Conservation (phyloP, 2,329 filamentous ascomycete genomes). For the Botrytis sinoallii region DNA sequence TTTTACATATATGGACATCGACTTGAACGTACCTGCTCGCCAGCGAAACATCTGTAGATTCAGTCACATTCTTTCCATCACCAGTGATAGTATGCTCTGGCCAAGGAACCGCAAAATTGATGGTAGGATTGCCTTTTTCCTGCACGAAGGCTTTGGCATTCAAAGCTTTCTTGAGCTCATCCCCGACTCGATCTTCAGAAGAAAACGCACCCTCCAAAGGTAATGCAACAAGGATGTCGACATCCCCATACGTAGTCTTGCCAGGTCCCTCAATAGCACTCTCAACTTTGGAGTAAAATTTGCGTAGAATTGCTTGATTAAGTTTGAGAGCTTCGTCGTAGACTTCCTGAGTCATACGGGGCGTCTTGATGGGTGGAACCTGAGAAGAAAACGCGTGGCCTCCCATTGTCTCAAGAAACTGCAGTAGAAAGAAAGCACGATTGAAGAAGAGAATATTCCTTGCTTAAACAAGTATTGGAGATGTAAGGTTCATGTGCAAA, state of each 20-base stretch:
- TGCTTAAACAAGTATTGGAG: neutral
- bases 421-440: neutral
- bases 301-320: conserved; percentile 47
- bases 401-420: conserved; percentile 54
- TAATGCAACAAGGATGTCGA: conserved; percentile 63
- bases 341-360: conserved; percentile 59
- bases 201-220: conserved; percentile 28
- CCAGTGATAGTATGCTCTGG: conserved; percentile 35
- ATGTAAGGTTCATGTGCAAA: neutral
- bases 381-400: conserved; percentile 56
- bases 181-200: conserved; percentile 21
- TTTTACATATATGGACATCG: conserved; percentile 58
- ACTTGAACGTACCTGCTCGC: conserved; percentile 58
- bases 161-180: conserved; percentile 43
- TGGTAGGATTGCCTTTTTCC: conserved; percentile 37
- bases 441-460: neutral
- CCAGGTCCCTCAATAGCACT: conserved; percentile 65
- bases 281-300: conserved; percentile 53
- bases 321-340: conserved; percentile 52
- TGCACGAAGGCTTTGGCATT: conserved; percentile 44
- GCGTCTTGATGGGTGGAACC: conserved; percentile 52
- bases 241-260: conserved; percentile 67
- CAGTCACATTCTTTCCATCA: neutral
- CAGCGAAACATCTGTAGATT: neutral
- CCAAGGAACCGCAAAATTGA: conserved; percentile 56